Base-by-base conservation (phyloP, 441 rosid species). In the Jatropha podagrica region DNA sequence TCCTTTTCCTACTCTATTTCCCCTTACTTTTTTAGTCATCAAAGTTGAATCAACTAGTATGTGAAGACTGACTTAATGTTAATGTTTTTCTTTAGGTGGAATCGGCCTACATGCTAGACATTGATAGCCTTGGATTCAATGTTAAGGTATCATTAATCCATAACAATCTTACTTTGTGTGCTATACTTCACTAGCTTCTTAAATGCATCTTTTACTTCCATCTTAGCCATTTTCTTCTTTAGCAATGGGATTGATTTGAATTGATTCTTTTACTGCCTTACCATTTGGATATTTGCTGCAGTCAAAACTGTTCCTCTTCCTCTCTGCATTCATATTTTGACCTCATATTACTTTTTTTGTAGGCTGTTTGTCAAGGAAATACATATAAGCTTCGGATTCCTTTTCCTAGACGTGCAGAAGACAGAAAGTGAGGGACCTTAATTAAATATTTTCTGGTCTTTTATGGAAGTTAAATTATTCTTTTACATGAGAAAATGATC, bases 111-210 rank as follows among this genome's bases (percentile, higher is more conserved):
- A 95, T 92, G 87, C 86, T 92, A 68, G 96, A 92, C 79, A 79
- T 95, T 79, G 97, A 92, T 82, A 89, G 94, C 80, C 88, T 95
- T 71, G 97, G 98, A 74, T 95, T 92, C 88, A 82, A 86, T 68
- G 97, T 91, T 66, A 92, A 92, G 97, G 98, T 91, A 79, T 65
- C 73, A 60, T 46, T 77, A 40, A 13, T 68, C 54, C 67, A 3
- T 12, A 8, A 68, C 42, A 15, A 23, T 42, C 41, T 17, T 18
- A 40, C 2, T 42, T 51, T 18, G 2, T 56, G 8, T 8, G 59
- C 46, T 56, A 0, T 49, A 12, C 32, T 48, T 42, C 3, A 32
- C 42, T 5, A 4, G 27, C 13, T 68, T 46, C 4, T 23, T n/a
- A 13, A 14, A 41, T 14, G 4, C 1, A 6, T 20, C 38, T 26